Evolutionary conservation across 73 alveolate species (phyloP).

Genomic region (Uronychia binucleata): DNA sequence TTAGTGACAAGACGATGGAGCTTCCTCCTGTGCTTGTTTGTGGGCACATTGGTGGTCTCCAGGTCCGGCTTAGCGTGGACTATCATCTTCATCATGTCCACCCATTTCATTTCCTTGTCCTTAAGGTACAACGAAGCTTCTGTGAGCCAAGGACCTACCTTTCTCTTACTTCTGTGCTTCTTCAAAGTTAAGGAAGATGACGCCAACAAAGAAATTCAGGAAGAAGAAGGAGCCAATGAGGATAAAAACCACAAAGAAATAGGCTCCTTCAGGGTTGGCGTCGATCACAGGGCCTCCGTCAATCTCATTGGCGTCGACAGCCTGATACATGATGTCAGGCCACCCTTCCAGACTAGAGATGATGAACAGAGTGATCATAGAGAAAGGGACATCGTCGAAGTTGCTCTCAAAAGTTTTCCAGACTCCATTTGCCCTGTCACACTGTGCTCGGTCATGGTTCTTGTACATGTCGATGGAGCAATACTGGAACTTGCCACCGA

Average conservation of each 20-base stretch:
- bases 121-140: constrained; percentile 1
- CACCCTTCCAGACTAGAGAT: constrained; percentile 91
- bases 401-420: constrained; percentile 71
- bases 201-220: constrained; percentile 94
- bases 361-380: constrained; percentile 83
- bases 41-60: constrained; percentile 58
- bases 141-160: constrained; percentile 25
- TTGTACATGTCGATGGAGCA: too few species aligned
- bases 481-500: constrained; percentile 71
- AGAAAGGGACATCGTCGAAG: constrained; percentile 84
- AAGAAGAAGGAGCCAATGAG: constrained; percentile 86
- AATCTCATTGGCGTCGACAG: constrained; percentile 16
- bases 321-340: constrained; percentile 86
- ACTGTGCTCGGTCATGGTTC: too few species aligned
- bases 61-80: constrained; percentile 63
- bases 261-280: constrained; percentile 15
- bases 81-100: background rate
- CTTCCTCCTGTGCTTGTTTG: constrained; percentile 26
- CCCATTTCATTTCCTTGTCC: constrained; percentile 1
- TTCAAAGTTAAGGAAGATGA: constrained; percentile 87
- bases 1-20: constrained; percentile 54
- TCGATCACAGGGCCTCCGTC: constrained; percentile 31
- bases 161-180: constrained; percentile 78
- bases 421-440: too few species aligned
- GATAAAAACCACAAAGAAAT: constrained; percentile 81